Conservation (phyloP, 345 rosid genomes). For the Anastatica hierochuntica region DNA sequence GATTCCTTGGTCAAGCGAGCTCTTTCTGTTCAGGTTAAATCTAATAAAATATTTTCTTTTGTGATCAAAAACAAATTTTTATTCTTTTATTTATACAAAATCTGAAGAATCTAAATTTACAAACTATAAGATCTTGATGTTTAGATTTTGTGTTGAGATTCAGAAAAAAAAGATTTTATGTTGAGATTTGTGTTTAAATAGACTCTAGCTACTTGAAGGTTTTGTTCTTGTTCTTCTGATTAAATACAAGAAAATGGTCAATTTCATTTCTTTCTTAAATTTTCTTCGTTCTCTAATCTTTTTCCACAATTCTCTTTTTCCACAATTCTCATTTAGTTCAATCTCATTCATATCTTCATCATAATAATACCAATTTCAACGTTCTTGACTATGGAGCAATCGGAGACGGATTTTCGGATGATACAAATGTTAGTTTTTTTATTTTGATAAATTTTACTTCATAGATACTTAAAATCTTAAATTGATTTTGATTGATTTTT, state of each 20-base stretch:
- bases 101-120: too few relatives aligned
- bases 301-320: not conserved
- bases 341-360: not conserved
- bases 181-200: too few relatives aligned
- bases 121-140: too few relatives aligned
- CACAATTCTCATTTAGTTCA: not conserved
- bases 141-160: too few relatives aligned
- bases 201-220: not conserved
- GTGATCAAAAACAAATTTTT: too few relatives aligned
- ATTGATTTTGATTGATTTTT: too few relatives aligned
- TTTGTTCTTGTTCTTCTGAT: not conserved
- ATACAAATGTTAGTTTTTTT: constrained; percentile 23
- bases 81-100: too few relatives aligned
- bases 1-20: too few relatives aligned
- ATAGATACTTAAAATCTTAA: not conserved
- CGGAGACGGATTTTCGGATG: constrained; percentile 29
- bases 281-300: not conserved
- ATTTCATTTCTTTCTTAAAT: not conserved
- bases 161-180: too few relatives aligned
- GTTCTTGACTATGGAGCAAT: constrained; percentile 31
- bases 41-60: too few relatives aligned
- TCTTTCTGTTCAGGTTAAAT: too few relatives aligned
- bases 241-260: not conserved
- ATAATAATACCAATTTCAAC: not conserved
- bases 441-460: not conserved